These are phyloP conservation scores for Tolypocladium endophyticum DNA, from an alignment of 2,329 filamentous ascomycete species.

Conservation along the genomic window DNA sequence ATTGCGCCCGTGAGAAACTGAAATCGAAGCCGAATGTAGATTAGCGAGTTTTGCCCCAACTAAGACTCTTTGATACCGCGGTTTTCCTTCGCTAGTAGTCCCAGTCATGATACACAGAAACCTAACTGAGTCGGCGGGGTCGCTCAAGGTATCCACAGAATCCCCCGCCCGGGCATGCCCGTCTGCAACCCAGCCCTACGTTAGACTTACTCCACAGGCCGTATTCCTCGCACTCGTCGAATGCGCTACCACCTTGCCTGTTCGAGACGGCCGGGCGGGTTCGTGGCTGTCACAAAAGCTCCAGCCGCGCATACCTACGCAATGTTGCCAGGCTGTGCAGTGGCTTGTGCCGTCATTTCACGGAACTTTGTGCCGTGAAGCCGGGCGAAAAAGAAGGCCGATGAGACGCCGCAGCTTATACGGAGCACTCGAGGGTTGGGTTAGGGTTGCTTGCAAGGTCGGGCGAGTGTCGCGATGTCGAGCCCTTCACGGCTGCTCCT, in stretches of 20 bases:
- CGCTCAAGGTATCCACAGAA: background rate
- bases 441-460: background rate
- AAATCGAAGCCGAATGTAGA: background rate
- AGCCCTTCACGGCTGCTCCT: too few species aligned
- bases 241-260: background rate
- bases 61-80: background rate
- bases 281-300: background rate
- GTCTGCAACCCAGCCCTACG: too few species aligned
- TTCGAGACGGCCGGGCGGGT: background rate
- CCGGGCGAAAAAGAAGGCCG: too few species aligned
- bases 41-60: background rate
- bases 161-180: background rate
- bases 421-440: background rate
- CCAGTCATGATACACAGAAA: too few species aligned
- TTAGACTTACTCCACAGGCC: too few species aligned
- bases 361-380: background rate
- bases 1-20: background rate
- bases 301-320: background rate
- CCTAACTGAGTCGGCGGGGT: background rate
- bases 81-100: too few species aligned
- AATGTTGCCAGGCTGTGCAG: background rate
- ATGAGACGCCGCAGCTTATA: background rate
- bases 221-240: background rate
- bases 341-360: background rate
- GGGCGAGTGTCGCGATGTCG: too few species aligned